Conservation (phyloP, 1,284 basidiomycete species). For the Ustilago shanxiensis region DNA sequence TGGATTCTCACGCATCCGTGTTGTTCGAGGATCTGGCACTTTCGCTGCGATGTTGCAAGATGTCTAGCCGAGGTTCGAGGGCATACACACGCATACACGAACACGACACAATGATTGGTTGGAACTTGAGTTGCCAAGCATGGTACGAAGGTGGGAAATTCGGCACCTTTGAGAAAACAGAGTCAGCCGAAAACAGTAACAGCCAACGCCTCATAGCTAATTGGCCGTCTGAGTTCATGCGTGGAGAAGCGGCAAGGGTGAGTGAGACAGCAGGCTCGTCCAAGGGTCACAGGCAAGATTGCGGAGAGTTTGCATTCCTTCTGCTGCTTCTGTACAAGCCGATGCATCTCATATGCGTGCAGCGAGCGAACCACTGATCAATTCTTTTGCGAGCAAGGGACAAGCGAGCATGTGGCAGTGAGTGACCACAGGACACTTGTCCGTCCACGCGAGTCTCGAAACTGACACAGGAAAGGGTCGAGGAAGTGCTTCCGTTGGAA, state of each 20-base stretch:
- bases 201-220: not conserved
- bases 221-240: slow-evolving; percentile 15
- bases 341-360: not conserved
- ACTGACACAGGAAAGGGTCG: not conserved
- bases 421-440: not conserved
- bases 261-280: too few relatives aligned
- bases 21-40: not conserved
- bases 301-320: not conserved
- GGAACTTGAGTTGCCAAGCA: not conserved
- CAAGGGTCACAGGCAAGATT: not conserved
- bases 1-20: not conserved
- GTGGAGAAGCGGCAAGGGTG: not conserved
- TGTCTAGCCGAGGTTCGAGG: not conserved
- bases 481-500: slow-evolving; percentile 12
- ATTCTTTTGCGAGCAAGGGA: too few relatives aligned
- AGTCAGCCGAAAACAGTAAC: slow-evolving; percentile 6
- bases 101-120: not conserved
- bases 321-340: not conserved
- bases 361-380: too few relatives aligned
- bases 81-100: not conserved
- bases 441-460: not conserved
- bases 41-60: not conserved
- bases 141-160: not conserved
- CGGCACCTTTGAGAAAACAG: slow-evolving; percentile 2
- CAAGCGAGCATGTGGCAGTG: not conserved